Evolutionary conservation across 805 yeast species (phyloP).

Genomic region (Cyberlindnera amylophila): DNA sequence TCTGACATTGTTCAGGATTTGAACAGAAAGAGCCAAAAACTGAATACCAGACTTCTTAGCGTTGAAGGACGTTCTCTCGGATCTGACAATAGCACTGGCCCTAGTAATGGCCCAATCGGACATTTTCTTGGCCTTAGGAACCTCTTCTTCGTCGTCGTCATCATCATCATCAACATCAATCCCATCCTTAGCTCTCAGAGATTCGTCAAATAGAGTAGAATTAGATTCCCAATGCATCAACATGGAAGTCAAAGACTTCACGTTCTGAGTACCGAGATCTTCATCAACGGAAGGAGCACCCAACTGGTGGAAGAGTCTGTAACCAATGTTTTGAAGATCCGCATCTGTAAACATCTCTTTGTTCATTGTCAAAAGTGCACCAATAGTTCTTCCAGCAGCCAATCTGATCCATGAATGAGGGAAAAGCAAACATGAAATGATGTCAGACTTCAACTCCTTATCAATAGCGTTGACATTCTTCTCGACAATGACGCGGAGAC

Average conservation of each 20-base stretch:
- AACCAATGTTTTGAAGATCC: conserved; percentile 64
- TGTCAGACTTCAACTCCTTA: conserved; percentile 33
- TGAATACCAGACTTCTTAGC: conserved; percentile 69
- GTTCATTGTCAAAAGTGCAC: conserved; percentile 42
- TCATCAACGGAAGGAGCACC: conserved; percentile 73
- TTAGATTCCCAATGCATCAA: conserved; percentile 55
- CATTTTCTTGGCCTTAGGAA: conserved; percentile 31
- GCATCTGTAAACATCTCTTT: conserved; percentile 34
- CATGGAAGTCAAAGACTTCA: conserved; percentile 62
- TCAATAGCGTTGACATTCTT: conserved; percentile 28
- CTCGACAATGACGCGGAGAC: conserved; percentile 41
- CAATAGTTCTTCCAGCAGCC: conserved; percentile 56
- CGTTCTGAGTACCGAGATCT: conserved; percentile 56
- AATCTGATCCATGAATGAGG: conserved; percentile 94
- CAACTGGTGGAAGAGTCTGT: conserved; percentile 69
- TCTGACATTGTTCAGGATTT: conserved; percentile 42
- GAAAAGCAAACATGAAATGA: conserved; percentile 58
- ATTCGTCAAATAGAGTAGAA: conserved; percentile 31
- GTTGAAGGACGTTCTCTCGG: conserved; percentile 54
- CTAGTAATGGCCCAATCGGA: conserved; percentile 62
- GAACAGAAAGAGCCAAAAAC: conserved; percentile 59
- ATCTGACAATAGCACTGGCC: conserved; percentile 58
- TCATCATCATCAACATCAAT: conserved; percentile 23
- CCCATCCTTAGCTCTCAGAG: conserved; percentile 16
- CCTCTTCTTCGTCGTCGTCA: conserved; percentile 27